A percentile compares a stretch with the other conserved stretches of the same genome.
Conservation (phyloP, 1,139 yeast genomes). For the Waltiozyma sp. region DNA sequence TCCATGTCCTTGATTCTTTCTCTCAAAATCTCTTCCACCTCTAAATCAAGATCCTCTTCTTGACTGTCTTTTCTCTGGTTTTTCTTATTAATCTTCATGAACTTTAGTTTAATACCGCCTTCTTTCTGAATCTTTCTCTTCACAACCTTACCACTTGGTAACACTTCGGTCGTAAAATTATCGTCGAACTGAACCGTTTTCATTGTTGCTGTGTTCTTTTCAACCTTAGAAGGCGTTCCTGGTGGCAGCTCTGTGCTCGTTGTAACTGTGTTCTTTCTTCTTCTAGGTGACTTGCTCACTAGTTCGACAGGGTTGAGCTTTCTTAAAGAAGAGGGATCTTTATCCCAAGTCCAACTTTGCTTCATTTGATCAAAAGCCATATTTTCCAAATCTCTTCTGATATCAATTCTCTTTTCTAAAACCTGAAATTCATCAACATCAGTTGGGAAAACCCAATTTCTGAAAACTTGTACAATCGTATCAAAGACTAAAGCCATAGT, state of each 20-base stretch:
- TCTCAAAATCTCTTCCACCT: conserved; percentile 49
- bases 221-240: conserved; percentile 30
- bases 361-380: conserved; percentile 61
- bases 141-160: conserved; percentile 62
- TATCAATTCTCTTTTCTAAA: conserved; percentile 57
- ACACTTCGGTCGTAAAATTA: conserved; percentile 37
- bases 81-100: conserved; percentile 13
- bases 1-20: conserved; percentile 37
- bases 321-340: conserved; percentile 23
- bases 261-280: conserved; percentile 17
- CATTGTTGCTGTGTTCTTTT: conserved; percentile 9
- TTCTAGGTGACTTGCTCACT: conserved; percentile 5
- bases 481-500: conserved; percentile 59
- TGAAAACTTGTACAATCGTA: conserved; percentile 45
- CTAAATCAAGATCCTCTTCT: conserved; percentile 28
- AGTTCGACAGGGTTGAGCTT: conserved; percentile 6
- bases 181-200: conserved; percentile 11
- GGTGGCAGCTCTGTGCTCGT: conserved; percentile 38
- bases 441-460: conserved; percentile 47
- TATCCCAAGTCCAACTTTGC: conserved; percentile 69
- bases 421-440: conserved; percentile 75
- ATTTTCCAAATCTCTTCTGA: conserved; percentile 62
- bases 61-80: not conserved
- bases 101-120: conserved; percentile 24
- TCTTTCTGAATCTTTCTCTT: conserved; percentile 27